A percentile compares a stretch with the other conserved stretches of the same genome.
phyloP scores from a whole-genome alignment of 441 rosid genomes.

The Populus hybrid region DNA sequence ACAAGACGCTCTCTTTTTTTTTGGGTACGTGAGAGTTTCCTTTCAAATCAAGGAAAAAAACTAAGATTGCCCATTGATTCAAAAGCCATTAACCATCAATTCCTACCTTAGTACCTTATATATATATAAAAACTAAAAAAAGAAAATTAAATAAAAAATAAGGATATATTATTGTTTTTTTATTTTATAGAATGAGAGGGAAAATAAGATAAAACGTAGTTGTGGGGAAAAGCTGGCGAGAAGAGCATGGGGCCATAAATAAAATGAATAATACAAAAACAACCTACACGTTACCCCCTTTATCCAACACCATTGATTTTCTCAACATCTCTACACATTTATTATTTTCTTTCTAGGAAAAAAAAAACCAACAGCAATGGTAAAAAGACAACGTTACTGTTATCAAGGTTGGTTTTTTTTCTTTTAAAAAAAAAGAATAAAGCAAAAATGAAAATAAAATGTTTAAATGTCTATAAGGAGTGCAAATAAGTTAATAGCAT shows the following conservation, averaged over 20 bases:
- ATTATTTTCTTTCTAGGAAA: background rate
- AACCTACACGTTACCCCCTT: conserved; percentile 5
- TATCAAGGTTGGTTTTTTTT: background rate
- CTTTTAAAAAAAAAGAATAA: background rate
- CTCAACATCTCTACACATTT: background rate
- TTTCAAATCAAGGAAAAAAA: background rate
- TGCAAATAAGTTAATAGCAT: background rate
- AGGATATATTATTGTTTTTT: too few species aligned
- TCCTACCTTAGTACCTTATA: background rate
- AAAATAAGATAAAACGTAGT: background rate
- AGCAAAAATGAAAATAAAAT: background rate
- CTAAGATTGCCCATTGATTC: background rate
- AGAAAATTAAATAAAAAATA: background rate
- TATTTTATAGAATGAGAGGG: background rate
- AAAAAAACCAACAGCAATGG: too few species aligned
- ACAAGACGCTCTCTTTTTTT: background rate
- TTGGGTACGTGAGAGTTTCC: background rate
- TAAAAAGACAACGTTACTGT: background rate
- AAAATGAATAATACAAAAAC: conserved; percentile 25
- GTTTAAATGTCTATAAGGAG: background rate
- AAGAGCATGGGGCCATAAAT: conserved; percentile 23
- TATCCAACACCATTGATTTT: conserved; percentile 9
- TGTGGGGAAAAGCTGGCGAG: conserved; percentile 17
- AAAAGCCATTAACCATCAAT: background rate
- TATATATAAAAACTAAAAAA: background rate